A percentile compares a stretch with the other conserved stretches of the same genome.
phyloP scores from a whole-genome alignment of 2,329 filamentous ascomycete species.

The Thyridium curvatum region DNA sequence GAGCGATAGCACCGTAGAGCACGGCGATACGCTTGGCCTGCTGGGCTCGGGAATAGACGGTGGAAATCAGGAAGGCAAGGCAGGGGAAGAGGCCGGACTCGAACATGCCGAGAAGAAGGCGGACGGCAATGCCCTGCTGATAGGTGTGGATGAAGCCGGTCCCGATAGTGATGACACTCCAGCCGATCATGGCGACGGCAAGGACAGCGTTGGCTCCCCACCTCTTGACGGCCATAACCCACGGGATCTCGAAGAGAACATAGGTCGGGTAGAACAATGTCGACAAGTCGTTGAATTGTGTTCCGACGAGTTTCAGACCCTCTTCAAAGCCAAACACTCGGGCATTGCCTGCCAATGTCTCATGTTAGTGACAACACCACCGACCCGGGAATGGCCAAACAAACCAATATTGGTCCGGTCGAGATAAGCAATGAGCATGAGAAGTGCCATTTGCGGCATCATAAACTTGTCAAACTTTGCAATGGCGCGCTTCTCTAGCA shows the following conservation, averaged over 20 bases:
- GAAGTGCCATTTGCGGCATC: constrained; percentile 17
- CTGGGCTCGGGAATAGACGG: constrained; percentile 2
- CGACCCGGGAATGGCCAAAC: background rate
- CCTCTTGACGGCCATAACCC: background rate
- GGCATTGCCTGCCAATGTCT: too few relatives aligned
- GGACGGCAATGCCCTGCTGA: constrained; percentile 16
- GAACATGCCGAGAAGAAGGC: constrained; percentile 17
- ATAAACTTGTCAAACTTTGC: constrained; percentile 18
- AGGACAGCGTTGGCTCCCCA: background rate
- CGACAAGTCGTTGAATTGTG: too few relatives aligned
- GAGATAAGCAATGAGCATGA: constrained; percentile 16
- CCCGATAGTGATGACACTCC: constrained; percentile 17
- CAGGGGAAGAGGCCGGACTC: constrained; percentile 20
- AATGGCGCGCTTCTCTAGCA: too few relatives aligned
- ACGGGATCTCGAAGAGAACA: constrained; percentile 2
- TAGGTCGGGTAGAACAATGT: constrained; percentile 1
- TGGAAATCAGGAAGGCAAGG: constrained; percentile 17
- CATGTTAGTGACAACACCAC: too few relatives aligned
- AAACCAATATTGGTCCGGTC: constrained; percentile 14
- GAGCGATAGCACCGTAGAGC: constrained; percentile 14
- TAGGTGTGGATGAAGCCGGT: constrained; percentile 22
- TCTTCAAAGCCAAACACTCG: too few relatives aligned
- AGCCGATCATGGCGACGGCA: constrained; percentile 2
- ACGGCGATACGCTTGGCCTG: background rate
- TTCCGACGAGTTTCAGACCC: too few relatives aligned